A percentile compares a stretch with the other conserved stretches of the same genome.
Conservation (phyloP, 768 basidiomycete species). For the Roridomyces roridus region DNA sequence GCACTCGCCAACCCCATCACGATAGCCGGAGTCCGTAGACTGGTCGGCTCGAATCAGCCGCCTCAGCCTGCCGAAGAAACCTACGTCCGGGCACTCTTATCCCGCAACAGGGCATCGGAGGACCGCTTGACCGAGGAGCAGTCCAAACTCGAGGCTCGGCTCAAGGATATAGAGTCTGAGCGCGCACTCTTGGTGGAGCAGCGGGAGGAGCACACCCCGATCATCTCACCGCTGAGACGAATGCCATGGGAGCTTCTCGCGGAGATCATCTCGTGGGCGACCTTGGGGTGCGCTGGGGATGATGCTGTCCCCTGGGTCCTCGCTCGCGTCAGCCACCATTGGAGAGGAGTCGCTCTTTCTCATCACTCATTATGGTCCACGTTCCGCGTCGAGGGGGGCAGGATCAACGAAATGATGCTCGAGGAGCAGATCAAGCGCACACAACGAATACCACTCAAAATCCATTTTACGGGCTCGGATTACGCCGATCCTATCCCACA, state of each 20-base stretch:
- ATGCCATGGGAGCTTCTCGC: conserved; percentile 4
- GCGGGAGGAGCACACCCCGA: not conserved
- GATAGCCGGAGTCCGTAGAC: too few relatives aligned
- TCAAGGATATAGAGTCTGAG: too few relatives aligned
- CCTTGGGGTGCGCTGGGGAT: too few relatives aligned
- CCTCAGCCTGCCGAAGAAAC: too few relatives aligned
- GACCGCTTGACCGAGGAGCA: too few relatives aligned
- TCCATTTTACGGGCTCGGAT: not conserved
- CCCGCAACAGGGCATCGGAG: too few relatives aligned
- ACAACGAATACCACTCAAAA: not conserved
- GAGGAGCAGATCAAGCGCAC: not conserved
- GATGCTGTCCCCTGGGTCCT: conserved; percentile 13
- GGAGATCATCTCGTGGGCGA: conserved; percentile 6
- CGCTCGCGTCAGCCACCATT: not conserved
- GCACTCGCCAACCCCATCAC: too few relatives aligned
- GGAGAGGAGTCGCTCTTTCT: conserved; percentile 2
- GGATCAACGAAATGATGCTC: not conserved
- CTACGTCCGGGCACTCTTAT: too few relatives aligned
- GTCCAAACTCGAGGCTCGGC: too few relatives aligned
- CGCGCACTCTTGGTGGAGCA: too few relatives aligned
- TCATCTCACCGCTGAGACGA: not conserved
- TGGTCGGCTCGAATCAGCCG: too few relatives aligned
- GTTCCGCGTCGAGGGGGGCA: not conserved
- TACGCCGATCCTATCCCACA: not conserved
- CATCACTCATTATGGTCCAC: conserved; percentile 4